These are phyloP conservation scores for Delphinella strobiligena DNA, from an alignment of 2,329 filamentous ascomycete genomes.

Conservation along the genomic window DNA sequence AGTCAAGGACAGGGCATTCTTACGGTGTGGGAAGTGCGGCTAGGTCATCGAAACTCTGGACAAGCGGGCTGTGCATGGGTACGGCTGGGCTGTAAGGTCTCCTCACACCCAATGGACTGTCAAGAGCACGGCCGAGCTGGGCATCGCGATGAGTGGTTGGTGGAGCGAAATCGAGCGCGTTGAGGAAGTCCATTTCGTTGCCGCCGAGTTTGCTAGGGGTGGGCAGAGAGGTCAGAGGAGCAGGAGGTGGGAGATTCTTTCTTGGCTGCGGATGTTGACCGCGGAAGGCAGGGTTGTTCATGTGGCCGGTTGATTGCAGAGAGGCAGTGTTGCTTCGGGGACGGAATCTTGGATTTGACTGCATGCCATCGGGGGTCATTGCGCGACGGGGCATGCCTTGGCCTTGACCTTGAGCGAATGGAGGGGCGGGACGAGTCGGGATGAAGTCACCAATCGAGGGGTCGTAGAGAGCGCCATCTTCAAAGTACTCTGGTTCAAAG, in stretches of 20 bases:
- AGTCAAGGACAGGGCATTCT: constrained; percentile 34
- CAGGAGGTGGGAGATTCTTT: constrained; percentile 57
- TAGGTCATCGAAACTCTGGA: constrained; percentile 78
- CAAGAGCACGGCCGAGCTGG: constrained; percentile 50
- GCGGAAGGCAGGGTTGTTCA: constrained; percentile 15
- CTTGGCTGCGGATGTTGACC: constrained; percentile 30
- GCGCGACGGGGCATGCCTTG: constrained; percentile 66
- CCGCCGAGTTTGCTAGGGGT: constrained; percentile 77
- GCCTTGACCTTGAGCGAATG: constrained; percentile 80
- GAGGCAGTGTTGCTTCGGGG: constrained; percentile 32
- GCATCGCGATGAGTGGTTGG: constrained; percentile 50
- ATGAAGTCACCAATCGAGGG: constrained; percentile 56
- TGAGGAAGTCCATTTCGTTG: constrained; percentile 51
- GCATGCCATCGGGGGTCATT: constrained; percentile 84
- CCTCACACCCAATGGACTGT: constrained; percentile 45
- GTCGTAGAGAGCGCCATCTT: constrained; percentile 45
- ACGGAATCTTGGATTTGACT: constrained; percentile 62
- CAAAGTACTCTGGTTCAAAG: constrained; percentile 57
- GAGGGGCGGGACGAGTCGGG: constrained; percentile 20
- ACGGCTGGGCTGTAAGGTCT: constrained; percentile 64
- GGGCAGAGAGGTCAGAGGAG: constrained; percentile 62
- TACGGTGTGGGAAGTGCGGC: constrained; percentile 78
- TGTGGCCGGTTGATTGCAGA: constrained; percentile 27
- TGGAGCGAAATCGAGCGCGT: constrained; percentile 76
- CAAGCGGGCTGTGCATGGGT: constrained; percentile 64